Evolutionary conservation across 2,329 filamentous ascomycete species (phyloP).

Genomic region (Colletotrichum tamarilloi): DNA sequence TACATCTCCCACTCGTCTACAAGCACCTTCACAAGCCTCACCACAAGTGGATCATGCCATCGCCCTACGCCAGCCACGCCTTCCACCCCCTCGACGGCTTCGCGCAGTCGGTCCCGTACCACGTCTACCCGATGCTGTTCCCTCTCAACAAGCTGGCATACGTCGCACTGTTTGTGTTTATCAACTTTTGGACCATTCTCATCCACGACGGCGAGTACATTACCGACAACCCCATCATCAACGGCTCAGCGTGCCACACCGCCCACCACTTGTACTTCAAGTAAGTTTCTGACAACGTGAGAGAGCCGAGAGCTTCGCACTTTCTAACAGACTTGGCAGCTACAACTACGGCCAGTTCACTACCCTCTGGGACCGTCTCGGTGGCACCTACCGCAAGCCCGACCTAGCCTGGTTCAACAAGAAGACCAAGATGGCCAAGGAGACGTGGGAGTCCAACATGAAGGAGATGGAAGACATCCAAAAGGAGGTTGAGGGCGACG

Average conservation of each 20-base stretch:
- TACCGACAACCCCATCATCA: slow-evolving; percentile 89
- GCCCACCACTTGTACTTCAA: slow-evolving; percentile 73
- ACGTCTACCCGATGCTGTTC: slow-evolving; percentile 92
- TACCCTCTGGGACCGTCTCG: slow-evolving; percentile 79
- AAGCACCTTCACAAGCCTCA: slow-evolving; percentile 95
- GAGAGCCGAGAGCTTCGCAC: background rate
- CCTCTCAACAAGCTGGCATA: slow-evolving; percentile 93
- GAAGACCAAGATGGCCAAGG: slow-evolving; percentile 76
- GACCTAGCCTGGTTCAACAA: slow-evolving; percentile 77
- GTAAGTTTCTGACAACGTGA: slow-evolving; percentile 13
- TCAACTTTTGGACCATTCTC: slow-evolving; percentile 97
- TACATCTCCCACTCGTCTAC: slow-evolving; percentile 86
- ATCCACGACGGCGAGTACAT: slow-evolving; percentile 97
- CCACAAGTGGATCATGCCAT: slow-evolving; percentile 99
- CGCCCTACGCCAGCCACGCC: slow-evolving; percentile 89
- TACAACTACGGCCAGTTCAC: slow-evolving; percentile 81
- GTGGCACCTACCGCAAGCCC: slow-evolving; percentile 78
- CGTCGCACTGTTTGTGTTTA: slow-evolving; percentile 86
- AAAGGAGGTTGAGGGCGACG: slow-evolving; percentile 52
- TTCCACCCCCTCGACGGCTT: slow-evolving; percentile 96
- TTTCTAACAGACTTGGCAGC: slow-evolving; percentile 65
- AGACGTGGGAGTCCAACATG: slow-evolving; percentile 70
- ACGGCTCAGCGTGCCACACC: slow-evolving; percentile 90
- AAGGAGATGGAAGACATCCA: slow-evolving; percentile 75
- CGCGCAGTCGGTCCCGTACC: slow-evolving; percentile 89